Evolutionary conservation across 805 yeast species (phyloP).

Genomic region (Maudiozyma bulderi): DNA sequence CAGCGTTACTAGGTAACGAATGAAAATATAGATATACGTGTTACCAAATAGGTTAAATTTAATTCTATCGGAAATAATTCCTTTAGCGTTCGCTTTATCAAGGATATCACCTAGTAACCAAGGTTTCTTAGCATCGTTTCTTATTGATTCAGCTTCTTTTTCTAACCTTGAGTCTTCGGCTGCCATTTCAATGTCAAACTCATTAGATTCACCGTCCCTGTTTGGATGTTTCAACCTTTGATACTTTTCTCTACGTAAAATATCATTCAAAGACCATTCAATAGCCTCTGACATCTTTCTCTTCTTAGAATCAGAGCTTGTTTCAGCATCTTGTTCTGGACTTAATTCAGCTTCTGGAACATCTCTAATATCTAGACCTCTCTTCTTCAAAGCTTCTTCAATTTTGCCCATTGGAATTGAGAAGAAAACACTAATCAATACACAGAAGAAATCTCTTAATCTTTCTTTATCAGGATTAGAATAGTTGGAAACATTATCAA

Average conservation of each 20-base stretch:
- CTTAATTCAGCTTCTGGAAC: conserved; percentile 3
- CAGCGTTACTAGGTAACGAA: conserved; percentile 74
- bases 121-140: conserved; percentile 25
- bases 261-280: conserved; percentile 17
- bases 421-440: conserved; percentile 66
- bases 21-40: conserved; percentile 78
- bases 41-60: conserved; percentile 77
- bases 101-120: conserved; percentile 29
- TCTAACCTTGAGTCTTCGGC: conserved; percentile 18
- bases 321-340: conserved; percentile 13
- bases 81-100: conserved; percentile 24
- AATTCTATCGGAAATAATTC: conserved; percentile 33
- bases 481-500: conserved; percentile 61
- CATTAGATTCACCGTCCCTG: conserved; percentile 5
- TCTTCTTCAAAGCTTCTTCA: conserved; percentile 30
- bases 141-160: conserved; percentile 27
- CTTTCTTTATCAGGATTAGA: conserved; percentile 75
- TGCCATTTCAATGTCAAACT: conserved; percentile 12
- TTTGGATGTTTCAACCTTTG: conserved; percentile 21
- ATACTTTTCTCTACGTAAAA: conserved; percentile 32
- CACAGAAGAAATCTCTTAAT: conserved; percentile 57
- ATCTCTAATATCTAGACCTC: conserved; percentile 1
- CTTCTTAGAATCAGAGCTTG: conserved; percentile 18
- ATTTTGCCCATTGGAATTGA: conserved; percentile 43
- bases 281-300: conserved; percentile 20